Conservation (phyloP, 139 green algal genomes). For the Edaphochlamys debaryana region DNA sequence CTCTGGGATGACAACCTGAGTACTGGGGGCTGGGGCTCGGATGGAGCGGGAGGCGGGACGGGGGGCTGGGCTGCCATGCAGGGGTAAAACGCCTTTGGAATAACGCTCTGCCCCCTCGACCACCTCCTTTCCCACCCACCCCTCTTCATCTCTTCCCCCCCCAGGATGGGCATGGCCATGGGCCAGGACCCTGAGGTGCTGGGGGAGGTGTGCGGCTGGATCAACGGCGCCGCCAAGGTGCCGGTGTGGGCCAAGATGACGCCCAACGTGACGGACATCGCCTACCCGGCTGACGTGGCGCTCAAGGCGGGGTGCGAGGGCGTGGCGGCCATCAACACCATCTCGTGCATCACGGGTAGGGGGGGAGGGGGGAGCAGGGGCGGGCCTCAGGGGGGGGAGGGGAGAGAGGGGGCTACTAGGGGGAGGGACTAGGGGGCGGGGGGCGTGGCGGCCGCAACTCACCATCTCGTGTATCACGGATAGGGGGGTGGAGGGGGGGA, state of each 20-base stretch:
- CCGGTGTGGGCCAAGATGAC: conserved; percentile 99
- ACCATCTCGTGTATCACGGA: neutral
- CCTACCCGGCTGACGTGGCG: conserved; percentile 64
- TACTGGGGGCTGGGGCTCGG: too few relatives aligned
- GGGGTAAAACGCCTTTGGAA: too few relatives aligned
- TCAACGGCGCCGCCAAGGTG: conserved; percentile 82
- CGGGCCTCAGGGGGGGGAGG: neutral
- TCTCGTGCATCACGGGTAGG: conserved; percentile 62
- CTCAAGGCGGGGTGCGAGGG: conserved; percentile 70
- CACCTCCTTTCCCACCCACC: too few relatives aligned
- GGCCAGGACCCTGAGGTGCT: conserved; percentile 72
- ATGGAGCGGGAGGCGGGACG: too few relatives aligned
- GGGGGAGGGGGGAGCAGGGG: neutral
- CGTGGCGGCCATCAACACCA: conserved; percentile 88
- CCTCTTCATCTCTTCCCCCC: neutral
- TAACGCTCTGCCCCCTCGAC: too few relatives aligned
- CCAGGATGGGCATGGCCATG: conserved; percentile 87
- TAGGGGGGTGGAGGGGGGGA: too few relatives aligned
- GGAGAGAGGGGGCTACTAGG: too few relatives aligned
- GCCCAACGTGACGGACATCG: conserved; percentile 98
- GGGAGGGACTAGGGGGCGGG: too few relatives aligned
- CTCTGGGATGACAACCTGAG: too few relatives aligned
- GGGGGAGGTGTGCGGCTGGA: conserved; percentile 91
- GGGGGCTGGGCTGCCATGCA: too few relatives aligned
- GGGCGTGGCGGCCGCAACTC: too few relatives aligned